Conservation (phyloP, 2,329 filamentous ascomycete genomes). For the Apiospora kogelbergensis region DNA sequence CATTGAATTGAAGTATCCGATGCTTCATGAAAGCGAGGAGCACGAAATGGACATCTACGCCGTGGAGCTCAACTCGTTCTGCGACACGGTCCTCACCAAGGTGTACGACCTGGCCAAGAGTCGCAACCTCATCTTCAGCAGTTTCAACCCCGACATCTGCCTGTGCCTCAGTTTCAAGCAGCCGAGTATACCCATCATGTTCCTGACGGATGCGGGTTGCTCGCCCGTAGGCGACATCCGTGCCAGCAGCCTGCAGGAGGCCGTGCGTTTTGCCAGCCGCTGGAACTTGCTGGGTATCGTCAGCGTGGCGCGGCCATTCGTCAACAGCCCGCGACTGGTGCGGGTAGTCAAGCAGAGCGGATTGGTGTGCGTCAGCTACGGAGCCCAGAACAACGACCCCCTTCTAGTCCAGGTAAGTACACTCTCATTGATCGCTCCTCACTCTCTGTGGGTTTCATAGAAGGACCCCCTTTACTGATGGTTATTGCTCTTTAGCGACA, state of each 20-base stretch:
- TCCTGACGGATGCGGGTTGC: conserved; percentile 88
- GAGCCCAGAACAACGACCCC: conserved; percentile 84
- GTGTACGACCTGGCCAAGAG: conserved; percentile 83
- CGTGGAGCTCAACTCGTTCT: conserved; percentile 93
- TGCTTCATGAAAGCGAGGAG: conserved; percentile 93
- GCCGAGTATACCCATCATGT: conserved; percentile 91
- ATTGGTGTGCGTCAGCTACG: conserved; percentile 92
- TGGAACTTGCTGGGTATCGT: conserved; percentile 97
- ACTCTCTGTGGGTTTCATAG: neutral
- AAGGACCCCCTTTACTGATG: neutral
- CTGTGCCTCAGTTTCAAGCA: conserved; percentile 95
- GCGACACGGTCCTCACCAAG: conserved; percentile 85
- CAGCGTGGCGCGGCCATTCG: conserved; percentile 81
- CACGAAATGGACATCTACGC: conserved; percentile 97
- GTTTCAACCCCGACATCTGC: conserved; percentile 97
- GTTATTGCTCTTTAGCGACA: conserved; percentile 60
- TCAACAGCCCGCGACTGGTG: conserved; percentile 85
- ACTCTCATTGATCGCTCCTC: neutral
- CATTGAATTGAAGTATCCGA: conserved; percentile 98
- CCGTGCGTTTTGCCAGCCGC: conserved; percentile 86
- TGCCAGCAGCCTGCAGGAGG: conserved; percentile 90
- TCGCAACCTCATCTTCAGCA: conserved; percentile 95
- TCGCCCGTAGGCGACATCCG: conserved; percentile 81
- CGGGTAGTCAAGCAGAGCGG: conserved; percentile 92
- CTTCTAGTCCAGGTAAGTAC: conserved; percentile 75